phyloP scores from a whole-genome alignment of 495 filamentous ascomycete genomes.

The Cercophora samala region DNA sequence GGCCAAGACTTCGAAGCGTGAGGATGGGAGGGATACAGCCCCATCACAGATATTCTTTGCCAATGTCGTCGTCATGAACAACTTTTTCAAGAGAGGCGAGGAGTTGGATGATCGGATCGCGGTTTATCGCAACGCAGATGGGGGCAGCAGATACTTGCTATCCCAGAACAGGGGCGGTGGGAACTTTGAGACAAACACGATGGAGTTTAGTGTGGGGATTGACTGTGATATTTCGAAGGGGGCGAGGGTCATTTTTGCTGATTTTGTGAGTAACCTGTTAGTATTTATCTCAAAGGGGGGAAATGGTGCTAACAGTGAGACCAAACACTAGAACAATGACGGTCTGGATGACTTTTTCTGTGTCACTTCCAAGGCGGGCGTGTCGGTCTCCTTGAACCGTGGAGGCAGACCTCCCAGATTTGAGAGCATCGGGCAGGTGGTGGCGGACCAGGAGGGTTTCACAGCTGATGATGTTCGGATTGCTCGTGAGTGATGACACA shows the following conservation, averaged over 20 bases:
- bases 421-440: constrained; percentile 11
- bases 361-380: background rate
- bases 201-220: constrained; percentile 6
- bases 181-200: constrained; percentile 1
- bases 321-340: constrained; percentile 14
- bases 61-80: background rate
- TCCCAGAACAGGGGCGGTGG: constrained; percentile 8
- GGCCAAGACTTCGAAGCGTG: background rate
- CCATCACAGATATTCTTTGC: constrained; percentile 1
- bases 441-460: constrained; percentile 1
- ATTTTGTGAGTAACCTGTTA: constrained; percentile 5
- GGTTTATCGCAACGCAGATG: background rate
- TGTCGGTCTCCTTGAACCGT: constrained; percentile 12
- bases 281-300: background rate
- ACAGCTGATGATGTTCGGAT: constrained; percentile 13
- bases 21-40: background rate
- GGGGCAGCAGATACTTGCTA: background rate
- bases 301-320: background rate
- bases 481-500: background rate
- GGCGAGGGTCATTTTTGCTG: constrained; percentile 3
- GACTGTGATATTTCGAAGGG: constrained; percentile 1
- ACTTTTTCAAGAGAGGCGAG: background rate
- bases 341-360: constrained; percentile 15
- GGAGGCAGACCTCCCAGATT: constrained; percentile 6
- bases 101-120: background rate